Percentiles rank a stretch among this genome's conserved stretches.
Evolutionary conservation across 140 eudicot species (phyloP).

Genomic region (Bidens hawaiensis): DNA sequence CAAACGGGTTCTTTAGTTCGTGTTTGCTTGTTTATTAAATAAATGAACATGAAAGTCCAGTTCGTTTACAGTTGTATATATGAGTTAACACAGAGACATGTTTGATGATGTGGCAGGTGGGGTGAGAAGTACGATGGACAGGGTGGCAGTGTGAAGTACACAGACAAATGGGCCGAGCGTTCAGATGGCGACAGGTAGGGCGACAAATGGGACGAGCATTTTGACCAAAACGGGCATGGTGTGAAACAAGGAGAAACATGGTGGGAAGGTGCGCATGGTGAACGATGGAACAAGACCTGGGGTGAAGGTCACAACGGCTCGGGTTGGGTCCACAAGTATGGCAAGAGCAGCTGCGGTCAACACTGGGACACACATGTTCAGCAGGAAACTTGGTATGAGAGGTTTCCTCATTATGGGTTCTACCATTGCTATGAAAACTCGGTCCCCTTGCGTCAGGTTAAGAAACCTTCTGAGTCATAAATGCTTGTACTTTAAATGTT

Average conservation of each 20-base stretch:
- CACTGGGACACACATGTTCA: constrained; percentile 92
- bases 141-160: constrained; percentile 87
- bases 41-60: too few species aligned
- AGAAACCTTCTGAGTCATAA: constrained; percentile 83
- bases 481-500: too few species aligned
- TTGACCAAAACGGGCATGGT: constrained; percentile 62
- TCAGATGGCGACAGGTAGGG: constrained; percentile 89
- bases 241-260: constrained; percentile 97
- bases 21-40: too few species aligned
- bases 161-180: constrained; percentile 96
- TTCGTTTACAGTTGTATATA: too few species aligned
- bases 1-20: too few species aligned
- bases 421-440: constrained; percentile 83
- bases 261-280: constrained; percentile 89
- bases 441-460: constrained; percentile 66
- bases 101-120: constrained; percentile 54
- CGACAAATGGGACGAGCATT: constrained; percentile 92
- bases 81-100: not conserved
- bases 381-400: constrained; percentile 92
- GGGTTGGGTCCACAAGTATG: constrained; percentile 96
- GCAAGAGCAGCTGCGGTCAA: constrained; percentile 87
- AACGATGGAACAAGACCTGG: constrained; percentile 94
- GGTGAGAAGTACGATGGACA: constrained; percentile 89
- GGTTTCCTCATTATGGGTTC: constrained; percentile 76
- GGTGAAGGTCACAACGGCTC: constrained; percentile 91